These are phyloP conservation scores for Talaromyces piceae DNA, from an alignment of 2,329 filamentous ascomycete genomes.

Conservation along the genomic window DNA sequence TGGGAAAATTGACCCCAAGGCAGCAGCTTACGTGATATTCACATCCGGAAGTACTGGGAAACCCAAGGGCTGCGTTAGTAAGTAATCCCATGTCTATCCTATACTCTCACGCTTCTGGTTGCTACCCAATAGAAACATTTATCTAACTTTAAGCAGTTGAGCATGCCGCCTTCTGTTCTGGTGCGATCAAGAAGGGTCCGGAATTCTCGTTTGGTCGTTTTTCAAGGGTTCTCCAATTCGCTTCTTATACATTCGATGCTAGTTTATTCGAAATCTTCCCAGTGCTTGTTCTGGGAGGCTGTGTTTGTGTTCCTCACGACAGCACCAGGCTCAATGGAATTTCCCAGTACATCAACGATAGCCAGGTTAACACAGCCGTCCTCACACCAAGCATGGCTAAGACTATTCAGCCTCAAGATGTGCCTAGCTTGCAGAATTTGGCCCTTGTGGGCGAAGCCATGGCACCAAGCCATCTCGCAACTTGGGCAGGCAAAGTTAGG, in stretches of 20 bases:
- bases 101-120: slow-evolving; percentile 55
- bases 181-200: slow-evolving; percentile 40
- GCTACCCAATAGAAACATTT: slow-evolving; percentile 49
- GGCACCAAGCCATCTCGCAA: slow-evolving; percentile 26
- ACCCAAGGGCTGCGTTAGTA: slow-evolving; percentile 53
- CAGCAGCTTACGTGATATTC: slow-evolving; percentile 54
- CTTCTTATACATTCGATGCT: slow-evolving; percentile 49
- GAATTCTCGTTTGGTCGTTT: slow-evolving; percentile 30
- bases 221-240: slow-evolving; percentile 55
- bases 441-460: slow-evolving; percentile 37
- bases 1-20: not conserved
- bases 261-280: slow-evolving; percentile 49
- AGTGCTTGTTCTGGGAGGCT: slow-evolving; percentile 50
- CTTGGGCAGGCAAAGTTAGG: slow-evolving; percentile 4
- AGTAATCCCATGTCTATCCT: slow-evolving; percentile 50
- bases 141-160: slow-evolving; percentile 43
- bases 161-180: slow-evolving; percentile 48
- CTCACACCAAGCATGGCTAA: slow-evolving; percentile 54
- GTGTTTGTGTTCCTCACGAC: slow-evolving; percentile 51
- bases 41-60: slow-evolving; percentile 48
- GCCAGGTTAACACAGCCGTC: slow-evolving; percentile 48
- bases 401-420: slow-evolving; percentile 25
- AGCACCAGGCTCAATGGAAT: slow-evolving; percentile 30
- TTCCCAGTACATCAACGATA: slow-evolving; percentile 39
- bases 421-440: slow-evolving; percentile 32